Evolutionary conservation across 1,284 basidiomycete species (phyloP).

Genomic region (Cryptococcus maquisensis): DNA sequence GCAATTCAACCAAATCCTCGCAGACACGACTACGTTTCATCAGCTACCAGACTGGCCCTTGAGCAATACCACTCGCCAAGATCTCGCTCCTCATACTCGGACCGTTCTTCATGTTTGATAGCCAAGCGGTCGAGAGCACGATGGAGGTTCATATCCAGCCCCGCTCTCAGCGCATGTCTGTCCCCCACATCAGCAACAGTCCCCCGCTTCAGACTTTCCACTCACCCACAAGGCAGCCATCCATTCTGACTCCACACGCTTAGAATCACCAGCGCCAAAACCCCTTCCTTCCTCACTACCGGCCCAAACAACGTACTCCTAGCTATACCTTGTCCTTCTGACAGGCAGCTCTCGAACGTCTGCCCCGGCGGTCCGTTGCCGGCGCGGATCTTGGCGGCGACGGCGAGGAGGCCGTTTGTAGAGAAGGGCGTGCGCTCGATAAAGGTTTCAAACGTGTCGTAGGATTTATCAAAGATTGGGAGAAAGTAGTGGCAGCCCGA

Average conservation of each 20-base stretch:
- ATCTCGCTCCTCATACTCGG: conserved; percentile 79
- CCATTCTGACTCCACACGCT: conserved; percentile 91
- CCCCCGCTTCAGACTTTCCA: not conserved
- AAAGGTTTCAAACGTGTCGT: conserved; percentile 84
- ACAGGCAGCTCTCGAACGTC: conserved; percentile 83
- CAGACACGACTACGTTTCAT: conserved; percentile 66
- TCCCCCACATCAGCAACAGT: not conserved
- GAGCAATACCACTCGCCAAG: conserved; percentile 57
- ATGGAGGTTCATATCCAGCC: conserved; percentile 84
- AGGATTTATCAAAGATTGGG: conserved; percentile 80
- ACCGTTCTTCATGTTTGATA: conserved; percentile 57
- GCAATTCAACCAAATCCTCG: conserved; percentile 87
- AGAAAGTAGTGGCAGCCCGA: conserved; percentile 92
- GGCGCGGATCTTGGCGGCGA: conserved; percentile 83
- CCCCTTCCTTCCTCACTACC: conserved; percentile 86
- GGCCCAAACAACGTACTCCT: conserved; percentile 87
- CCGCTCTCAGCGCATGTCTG: conserved; percentile 91
- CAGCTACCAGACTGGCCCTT: conserved; percentile 10
- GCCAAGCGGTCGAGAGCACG: conserved; percentile 85
- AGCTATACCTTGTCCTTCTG: conserved; percentile 90
- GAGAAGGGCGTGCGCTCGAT: conserved; percentile 90
- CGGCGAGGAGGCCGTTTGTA: conserved; percentile 64
- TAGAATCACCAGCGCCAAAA: conserved; percentile 86
- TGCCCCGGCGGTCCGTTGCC: conserved; percentile 76
- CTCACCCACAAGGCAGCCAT: conserved; percentile 69